These are phyloP conservation scores for Jatropha multifida DNA, from an alignment of 441 rosid genomes.

Conservation along the genomic window DNA sequence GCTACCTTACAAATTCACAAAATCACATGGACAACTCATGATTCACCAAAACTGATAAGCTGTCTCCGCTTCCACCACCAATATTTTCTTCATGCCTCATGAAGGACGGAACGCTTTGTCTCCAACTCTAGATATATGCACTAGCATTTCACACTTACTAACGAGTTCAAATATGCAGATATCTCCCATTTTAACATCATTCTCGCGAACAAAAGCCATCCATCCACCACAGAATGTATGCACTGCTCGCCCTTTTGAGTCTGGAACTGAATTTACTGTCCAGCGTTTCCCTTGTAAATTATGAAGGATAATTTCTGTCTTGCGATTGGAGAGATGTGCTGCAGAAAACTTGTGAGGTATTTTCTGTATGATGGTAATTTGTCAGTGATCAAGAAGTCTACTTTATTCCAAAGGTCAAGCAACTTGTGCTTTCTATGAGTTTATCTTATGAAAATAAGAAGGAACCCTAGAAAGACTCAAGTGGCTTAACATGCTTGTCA, in stretches of 20 bases:
- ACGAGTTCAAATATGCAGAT: slow-evolving; percentile 64
- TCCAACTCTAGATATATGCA: slow-evolving; percentile 49
- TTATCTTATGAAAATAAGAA: background rate
- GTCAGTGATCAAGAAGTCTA: slow-evolving; percentile 7
- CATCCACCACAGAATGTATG: slow-evolving; percentile 71
- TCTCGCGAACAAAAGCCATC: slow-evolving; percentile 68
- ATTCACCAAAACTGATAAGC: background rate
- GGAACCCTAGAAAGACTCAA: background rate
- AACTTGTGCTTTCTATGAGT: background rate
- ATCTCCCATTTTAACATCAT: slow-evolving; percentile 53
- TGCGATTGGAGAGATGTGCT: slow-evolving; percentile 53
- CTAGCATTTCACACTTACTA: slow-evolving; percentile 49
- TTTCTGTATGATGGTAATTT: slow-evolving; percentile 41
- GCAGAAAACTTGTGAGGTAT: slow-evolving; percentile 55
- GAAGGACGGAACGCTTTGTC: slow-evolving; percentile 25
- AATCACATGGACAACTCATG: background rate
- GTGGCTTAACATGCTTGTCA: background rate
- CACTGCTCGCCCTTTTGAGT: slow-evolving; percentile 49
- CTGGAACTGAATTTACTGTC: slow-evolving; percentile 66
- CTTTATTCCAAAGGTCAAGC: background rate
- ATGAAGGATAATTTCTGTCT: slow-evolving; percentile 54
- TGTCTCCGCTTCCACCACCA: background rate
- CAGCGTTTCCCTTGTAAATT: slow-evolving; percentile 46
- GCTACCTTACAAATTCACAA: no score
- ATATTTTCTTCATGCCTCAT: slow-evolving; percentile 7